Evolutionary conservation across 257 asterid species (phyloP), one percentile per base, ranked within the genome.

Genomic region (Agastache rugosa): DNA sequence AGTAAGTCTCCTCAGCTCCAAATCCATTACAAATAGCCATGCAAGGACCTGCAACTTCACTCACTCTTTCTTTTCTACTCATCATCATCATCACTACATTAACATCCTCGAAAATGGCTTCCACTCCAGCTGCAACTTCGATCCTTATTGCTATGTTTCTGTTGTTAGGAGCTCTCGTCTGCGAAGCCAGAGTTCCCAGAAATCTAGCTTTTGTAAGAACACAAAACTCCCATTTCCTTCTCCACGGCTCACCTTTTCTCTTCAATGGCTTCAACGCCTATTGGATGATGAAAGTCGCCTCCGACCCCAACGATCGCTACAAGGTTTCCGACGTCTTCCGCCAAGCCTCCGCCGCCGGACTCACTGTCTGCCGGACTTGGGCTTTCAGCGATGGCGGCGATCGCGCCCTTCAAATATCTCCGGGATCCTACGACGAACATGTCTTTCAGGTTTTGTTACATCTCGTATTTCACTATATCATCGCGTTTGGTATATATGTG

Each of bases 241-340:
- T 91, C 14, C 74, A 86, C 6, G 90, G 90, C 6, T 83, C 92
- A 0, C 89, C 94, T 6, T 89, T 87, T 44, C 87, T 89, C 16
- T 89, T 89, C 71, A 91, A 89, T 69, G 94, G 97, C 6, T 91
- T 91, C 85, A 91, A 91, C 45, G 14, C 97, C 11, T 91, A 91
- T 25, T 91, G 97, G 97, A 73, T 89, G 84, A 89, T 91, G 96
- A 76, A 89, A n/a, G 80, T 88, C 0, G 92, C 94, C 0, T 9
- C 90, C 0, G 82, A 91, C 29, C 88, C 90, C 15, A 29, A 11
- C 35, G 77, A 87, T 11, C 81, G 96, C 73, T 5, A 71, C 73
- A 89, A 86, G 70, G 93, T 87, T 0, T 75, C 94, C 2, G 76
- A 85, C 11, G 97, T 85, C 0, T 77, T 87, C 11, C 69, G 76